Percentiles rank a stretch among this genome's conserved stretches.
These are phyloP conservation scores for Leishmania major DNA, from an alignment of 208 protist genomes.

Conservation along the genomic window DNA sequence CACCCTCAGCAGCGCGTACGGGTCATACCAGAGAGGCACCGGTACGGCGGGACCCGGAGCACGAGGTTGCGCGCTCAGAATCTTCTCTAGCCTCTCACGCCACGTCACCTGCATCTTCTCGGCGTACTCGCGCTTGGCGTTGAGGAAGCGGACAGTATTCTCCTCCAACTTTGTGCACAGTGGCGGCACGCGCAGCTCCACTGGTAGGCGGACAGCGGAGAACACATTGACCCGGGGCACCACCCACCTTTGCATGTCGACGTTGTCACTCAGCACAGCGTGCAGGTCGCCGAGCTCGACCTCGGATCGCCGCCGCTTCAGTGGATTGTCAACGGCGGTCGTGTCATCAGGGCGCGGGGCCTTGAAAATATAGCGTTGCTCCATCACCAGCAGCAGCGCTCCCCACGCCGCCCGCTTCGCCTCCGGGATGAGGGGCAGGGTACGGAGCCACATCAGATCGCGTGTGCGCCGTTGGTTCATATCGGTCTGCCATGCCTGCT, in stretches of 20 bases:
- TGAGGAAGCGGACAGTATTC: conserved; percentile 56
- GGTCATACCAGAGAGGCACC: conserved; percentile 82
- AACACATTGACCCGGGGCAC: conserved; percentile 62
- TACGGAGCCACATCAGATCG: conserved; percentile 72
- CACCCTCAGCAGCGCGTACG: conserved; percentile 66
- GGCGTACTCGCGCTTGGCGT: conserved; percentile 50
- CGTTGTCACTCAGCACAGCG: conserved; percentile 47
- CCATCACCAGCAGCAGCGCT: conserved; percentile 55
- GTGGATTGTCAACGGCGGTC: conserved; percentile 1
- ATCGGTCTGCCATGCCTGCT: conserved; percentile 74
- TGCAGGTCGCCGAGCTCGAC: conserved; percentile 17
- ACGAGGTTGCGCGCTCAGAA: conserved; percentile 15
- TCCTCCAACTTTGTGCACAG: conserved; percentile 50
- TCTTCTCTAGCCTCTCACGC: conserved; percentile 31
- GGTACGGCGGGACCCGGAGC: conserved; percentile 13
- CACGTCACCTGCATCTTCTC: conserved; percentile 54
- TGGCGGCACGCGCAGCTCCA: conserved; percentile 64
- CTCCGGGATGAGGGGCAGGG: conserved; percentile 46
- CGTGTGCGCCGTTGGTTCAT: conserved; percentile 37
- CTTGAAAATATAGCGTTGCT: conserved; percentile 72
- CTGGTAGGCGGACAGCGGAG: conserved; percentile 52
- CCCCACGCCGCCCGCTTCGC: conserved; percentile 55
- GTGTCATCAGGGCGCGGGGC: conserved; percentile 33
- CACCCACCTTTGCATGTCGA: conserved; percentile 52
- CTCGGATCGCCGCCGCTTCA: conserved; percentile 45